Evolutionary conservation across 116 monocot species (phyloP).

Genomic region (Posidonia oceanica): DNA sequence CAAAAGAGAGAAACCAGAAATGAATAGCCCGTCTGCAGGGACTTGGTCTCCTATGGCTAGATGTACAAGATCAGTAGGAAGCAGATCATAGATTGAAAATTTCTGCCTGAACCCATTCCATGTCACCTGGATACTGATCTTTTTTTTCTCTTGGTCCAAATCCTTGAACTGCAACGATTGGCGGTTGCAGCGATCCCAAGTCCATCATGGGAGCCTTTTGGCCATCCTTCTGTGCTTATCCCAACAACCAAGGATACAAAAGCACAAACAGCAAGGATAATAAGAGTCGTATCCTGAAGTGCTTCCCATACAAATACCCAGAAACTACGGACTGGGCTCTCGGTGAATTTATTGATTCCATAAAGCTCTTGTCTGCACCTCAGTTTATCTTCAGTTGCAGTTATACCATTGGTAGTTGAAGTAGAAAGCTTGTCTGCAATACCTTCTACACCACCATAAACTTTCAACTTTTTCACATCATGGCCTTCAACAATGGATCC

Average conservation of each 20-base stretch:
- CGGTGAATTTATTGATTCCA: constrained; percentile 41
- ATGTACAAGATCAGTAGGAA: constrained; percentile 76
- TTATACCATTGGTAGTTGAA: constrained; percentile 30
- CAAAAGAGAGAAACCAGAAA: constrained; percentile 53
- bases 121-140: constrained; percentile 57
- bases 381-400: constrained; percentile 10
- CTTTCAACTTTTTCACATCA: constrained; percentile 31
- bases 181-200: constrained; percentile 39
- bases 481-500: constrained; percentile 42
- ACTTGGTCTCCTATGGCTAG: constrained; percentile 68
- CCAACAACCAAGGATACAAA: constrained; percentile 37
- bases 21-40: constrained; percentile 65
- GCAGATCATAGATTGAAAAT: constrained; percentile 57
- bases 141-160: constrained; percentile 81
- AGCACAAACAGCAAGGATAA: constrained; percentile 35
- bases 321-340: constrained; percentile 19
- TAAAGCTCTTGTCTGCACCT: constrained; percentile 24
- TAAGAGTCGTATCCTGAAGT: constrained; percentile 37
- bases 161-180: constrained; percentile 76
- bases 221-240: constrained; percentile 44
- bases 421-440: constrained; percentile 36
- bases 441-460: constrained; percentile 29
- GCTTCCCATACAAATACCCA: constrained; percentile 46
- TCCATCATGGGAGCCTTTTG: constrained; percentile 47
- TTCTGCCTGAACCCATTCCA: constrained; percentile 59